Evolutionary conservation across 1,284 basidiomycete genomes (phyloP).

Genomic region (Puccinia sorghi): DNA sequence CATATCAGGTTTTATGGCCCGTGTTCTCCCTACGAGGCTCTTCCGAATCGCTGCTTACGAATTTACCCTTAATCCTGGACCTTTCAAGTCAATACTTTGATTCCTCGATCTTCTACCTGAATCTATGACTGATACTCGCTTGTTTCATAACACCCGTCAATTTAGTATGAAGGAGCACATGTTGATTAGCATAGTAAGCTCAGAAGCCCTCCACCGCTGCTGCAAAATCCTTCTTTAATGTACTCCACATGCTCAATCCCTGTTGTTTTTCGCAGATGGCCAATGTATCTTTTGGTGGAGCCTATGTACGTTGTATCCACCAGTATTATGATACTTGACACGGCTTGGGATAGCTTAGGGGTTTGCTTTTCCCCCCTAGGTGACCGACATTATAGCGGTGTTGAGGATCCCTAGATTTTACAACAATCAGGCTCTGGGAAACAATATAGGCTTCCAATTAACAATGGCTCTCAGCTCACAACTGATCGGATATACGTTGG

Average conservation of each 20-base stretch:
- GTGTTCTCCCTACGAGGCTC: conserved; percentile 15
- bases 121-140: background rate
- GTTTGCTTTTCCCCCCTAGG: background rate
- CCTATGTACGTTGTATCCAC: conserved; percentile 29
- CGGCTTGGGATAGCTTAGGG: background rate
- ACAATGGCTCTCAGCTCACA: conserved; percentile 61
- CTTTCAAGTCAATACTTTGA: conserved; percentile 44
- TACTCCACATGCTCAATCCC: background rate
- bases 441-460: conserved; percentile 51
- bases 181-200: conserved; percentile 48
- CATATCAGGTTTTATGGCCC: conserved; percentile 29
- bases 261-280: conserved; percentile 23
- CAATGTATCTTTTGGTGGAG: conserved; percentile 48
- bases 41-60: conserved; percentile 7
- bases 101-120: background rate
- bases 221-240: background rate
- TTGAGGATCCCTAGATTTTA: conserved; percentile 39
- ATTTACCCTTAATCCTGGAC: conserved; percentile 48
- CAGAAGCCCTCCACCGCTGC: background rate
- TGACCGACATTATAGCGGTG: conserved; percentile 42
- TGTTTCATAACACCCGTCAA: background rate
- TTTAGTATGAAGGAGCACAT: conserved; percentile 48
- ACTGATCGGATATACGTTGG: conserved; percentile 62
- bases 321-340: background rate
- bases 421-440: conserved; percentile 25